A percentile compares a stretch with the other conserved stretches of the same genome.
These are phyloP conservation scores for Rhinocladiella similis DNA, from an alignment of 2,329 filamentous ascomycete genomes.

Conservation along the genomic window DNA sequence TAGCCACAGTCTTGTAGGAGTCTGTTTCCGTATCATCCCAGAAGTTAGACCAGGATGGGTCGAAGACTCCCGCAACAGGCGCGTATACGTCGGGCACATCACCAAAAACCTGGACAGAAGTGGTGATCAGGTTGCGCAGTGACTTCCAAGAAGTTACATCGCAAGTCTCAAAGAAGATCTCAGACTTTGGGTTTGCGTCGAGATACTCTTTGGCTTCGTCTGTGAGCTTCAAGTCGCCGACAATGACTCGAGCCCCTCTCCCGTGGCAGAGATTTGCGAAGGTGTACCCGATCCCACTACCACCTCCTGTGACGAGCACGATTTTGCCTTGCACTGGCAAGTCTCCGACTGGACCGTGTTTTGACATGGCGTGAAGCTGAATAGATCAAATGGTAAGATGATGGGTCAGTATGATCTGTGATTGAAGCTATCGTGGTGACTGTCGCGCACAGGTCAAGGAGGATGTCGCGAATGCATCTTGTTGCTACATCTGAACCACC, in stretches of 20 bases:
- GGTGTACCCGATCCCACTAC: constrained; percentile 37
- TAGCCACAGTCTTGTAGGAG: constrained; percentile 33
- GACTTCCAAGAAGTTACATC: constrained; percentile 37
- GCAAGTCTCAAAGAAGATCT: constrained; percentile 33
- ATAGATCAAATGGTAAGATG: background rate
- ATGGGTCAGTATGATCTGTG: background rate
- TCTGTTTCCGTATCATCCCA: constrained; percentile 38
- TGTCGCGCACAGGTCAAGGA: background rate
- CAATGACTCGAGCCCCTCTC: constrained; percentile 33
- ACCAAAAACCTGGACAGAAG: constrained; percentile 17
- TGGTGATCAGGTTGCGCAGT: constrained; percentile 20
- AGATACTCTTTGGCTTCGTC: constrained; percentile 33
- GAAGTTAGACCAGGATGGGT: constrained; percentile 34
- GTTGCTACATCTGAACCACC: background rate
- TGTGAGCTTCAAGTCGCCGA: constrained; percentile 38
- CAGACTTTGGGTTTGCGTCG: constrained; percentile 5
- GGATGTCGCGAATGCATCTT: too few relatives aligned
- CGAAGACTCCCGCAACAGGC: constrained; percentile 1
- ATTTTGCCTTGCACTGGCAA: constrained; percentile 36
- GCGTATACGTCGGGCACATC: constrained; percentile 27
- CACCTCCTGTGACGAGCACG: constrained; percentile 37
- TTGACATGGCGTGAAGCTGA: background rate
- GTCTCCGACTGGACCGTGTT: constrained; percentile 22
- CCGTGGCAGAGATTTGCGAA: constrained; percentile 29
- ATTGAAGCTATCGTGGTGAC: background rate